These are phyloP conservation scores for Coniochaeta sp. DNA, from an alignment of 2,329 filamentous ascomycete genomes.

Conservation along the genomic window DNA sequence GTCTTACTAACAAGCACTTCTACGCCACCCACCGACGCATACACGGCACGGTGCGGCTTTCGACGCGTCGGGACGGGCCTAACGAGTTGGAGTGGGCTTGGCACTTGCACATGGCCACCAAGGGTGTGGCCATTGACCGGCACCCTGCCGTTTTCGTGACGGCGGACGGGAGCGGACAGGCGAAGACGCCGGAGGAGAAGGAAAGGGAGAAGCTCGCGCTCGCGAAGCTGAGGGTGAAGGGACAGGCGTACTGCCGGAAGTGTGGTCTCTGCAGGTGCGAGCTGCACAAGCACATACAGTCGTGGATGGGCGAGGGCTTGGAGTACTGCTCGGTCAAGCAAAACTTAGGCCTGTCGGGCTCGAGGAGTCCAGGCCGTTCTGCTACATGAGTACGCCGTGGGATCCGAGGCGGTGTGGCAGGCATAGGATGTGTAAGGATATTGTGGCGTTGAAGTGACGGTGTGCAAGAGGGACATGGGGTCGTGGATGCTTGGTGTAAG, in stretches of 20 bases:
- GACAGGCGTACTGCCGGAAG: conserved; percentile 56
- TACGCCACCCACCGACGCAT: conserved; percentile 52
- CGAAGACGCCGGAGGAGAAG: conserved; percentile 7
- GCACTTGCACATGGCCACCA: conserved; percentile 36
- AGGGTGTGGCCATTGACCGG: conserved; percentile 20
- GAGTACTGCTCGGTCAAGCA: conserved; percentile 57
- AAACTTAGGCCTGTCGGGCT: conserved; percentile 45
- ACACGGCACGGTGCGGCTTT: conserved; percentile 48
- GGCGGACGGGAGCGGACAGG: conserved; percentile 3
- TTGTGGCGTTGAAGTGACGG: conserved; percentile 12
- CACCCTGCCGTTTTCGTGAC: conserved; percentile 5
- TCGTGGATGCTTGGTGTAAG: too few species aligned
- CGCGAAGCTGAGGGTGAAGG: conserved; percentile 43
- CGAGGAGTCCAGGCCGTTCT: conserved; percentile 40
- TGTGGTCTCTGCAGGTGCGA: conserved; percentile 56
- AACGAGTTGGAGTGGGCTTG: conserved; percentile 60
- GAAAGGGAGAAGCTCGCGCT: conserved; percentile 23
- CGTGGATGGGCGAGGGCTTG: conserved; percentile 48
- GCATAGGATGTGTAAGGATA: conserved; percentile 32
- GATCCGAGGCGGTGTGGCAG: conserved; percentile 52
- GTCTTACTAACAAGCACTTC: conserved; percentile 49
- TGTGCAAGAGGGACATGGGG: too few species aligned
- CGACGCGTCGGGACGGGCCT: conserved; percentile 49
- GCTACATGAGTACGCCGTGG: conserved; percentile 54
- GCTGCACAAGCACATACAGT: conserved; percentile 54